phyloP scores from a whole-genome alignment of 805 yeast genomes.

The Ogataea corticis region DNA sequence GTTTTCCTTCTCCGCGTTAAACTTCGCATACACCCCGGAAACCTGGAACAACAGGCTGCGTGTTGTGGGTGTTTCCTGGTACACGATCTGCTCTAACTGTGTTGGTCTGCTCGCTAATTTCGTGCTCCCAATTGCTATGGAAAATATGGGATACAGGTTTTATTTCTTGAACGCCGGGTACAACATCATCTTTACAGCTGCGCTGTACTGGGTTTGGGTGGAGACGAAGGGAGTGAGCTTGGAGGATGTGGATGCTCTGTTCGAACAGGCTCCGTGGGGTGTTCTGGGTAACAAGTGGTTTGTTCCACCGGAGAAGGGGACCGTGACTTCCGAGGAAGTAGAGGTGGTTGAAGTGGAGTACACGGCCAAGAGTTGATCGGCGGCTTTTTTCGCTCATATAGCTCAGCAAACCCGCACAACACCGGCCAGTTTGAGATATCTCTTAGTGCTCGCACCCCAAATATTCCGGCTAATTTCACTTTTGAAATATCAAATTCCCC shows the following conservation, averaged over 20 bases:
- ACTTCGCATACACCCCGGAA: conserved; percentile 48
- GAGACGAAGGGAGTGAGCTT: conserved; percentile 41
- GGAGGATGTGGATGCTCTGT: conserved; percentile 38
- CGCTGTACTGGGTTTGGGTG: conserved; percentile 23
- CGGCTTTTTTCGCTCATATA: no score
- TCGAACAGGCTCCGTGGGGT: not conserved
- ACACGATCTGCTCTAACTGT: conserved; percentile 10
- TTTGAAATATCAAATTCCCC: no score
- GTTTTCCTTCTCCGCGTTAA: conserved; percentile 46
- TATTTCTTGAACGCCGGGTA: conserved; percentile 23
- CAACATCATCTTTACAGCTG: conserved; percentile 29
- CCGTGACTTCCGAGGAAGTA: not conserved
- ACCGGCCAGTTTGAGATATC: no score
- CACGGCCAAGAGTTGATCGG: not conserved
- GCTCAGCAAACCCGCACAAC: no score
- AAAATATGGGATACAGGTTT: conserved; percentile 37
- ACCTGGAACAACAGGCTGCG: conserved; percentile 32
- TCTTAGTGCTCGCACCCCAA: no score
- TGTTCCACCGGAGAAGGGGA: not conserved
- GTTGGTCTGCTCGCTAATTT: conserved; percentile 35
- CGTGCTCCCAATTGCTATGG: conserved; percentile 38
- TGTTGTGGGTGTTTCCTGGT: conserved; percentile 23
- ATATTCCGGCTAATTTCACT: not conserved
- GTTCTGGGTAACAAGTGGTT: not conserved
- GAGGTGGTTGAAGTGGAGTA: not conserved